Evolutionary conservation across 768 basidiomycete species (phyloP), one percentile per base, ranked within the genome.

Genomic region (Rhodosporidiobolus sp.): DNA sequence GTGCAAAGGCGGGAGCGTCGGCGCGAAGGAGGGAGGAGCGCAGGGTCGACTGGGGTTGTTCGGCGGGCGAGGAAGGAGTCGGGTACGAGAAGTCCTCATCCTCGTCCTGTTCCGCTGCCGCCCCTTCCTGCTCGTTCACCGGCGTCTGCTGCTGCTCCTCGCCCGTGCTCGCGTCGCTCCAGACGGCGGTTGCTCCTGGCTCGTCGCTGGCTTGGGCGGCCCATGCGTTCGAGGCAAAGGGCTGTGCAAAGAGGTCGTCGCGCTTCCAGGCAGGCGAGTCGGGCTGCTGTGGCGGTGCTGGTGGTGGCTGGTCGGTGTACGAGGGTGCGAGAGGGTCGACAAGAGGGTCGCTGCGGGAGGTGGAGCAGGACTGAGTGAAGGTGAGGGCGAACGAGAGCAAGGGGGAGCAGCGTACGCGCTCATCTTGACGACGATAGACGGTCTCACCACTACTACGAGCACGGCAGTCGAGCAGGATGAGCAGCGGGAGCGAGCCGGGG

Each of bases 161-260:
- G 30, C 7, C n/a, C 1, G 14, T 32, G 38, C 38, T 43, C 35
- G 48, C 56, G 30, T 34, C 56, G n/a, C 56, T 32, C 32, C 48
- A 48, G 48, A 30, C 65, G 35, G 17, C 43, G 43, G 9, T 8
- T 46, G 60, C 61, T 19, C 12, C 4, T 26, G 22, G 3, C 28
- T 30, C 22, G 16, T 63, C 62, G 62, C 32, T 20, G 12, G 12
- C 2, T 3, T 19, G 22, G n/a, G n/a, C n/a, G n/a, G 32, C 48
- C 28, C 61, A 30, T 19, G 38, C 30, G 38, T 43, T 43, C 14
- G 56, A 10, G 20, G 17, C 16, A 54, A 61, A 61, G 6, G 59
- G 60, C 43, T 53, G 30, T 5, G 67, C 67, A n/a, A 61, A 62
- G 16, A 62, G 52, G n/a, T 69, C 59, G n/a, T 61, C 59, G 7